phyloP scores from a whole-genome alignment of 1,284 basidiomycete genomes.

The Leccinum insolens region DNA sequence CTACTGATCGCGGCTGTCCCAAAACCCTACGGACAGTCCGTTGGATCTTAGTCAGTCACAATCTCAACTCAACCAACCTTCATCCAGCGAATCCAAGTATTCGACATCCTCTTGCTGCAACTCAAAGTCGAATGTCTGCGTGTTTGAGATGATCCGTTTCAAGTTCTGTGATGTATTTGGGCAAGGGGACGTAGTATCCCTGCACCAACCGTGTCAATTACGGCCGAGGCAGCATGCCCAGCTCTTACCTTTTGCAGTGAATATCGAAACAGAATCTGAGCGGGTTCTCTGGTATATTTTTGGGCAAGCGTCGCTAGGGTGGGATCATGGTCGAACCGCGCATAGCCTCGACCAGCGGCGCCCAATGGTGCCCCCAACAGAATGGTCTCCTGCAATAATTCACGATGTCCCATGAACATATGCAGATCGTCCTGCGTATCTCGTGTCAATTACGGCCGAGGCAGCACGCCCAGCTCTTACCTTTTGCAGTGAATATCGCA shows the following conservation, averaged over 20 bases:
- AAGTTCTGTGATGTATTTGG: slow-evolving; percentile 57
- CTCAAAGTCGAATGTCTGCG: slow-evolving; percentile 61
- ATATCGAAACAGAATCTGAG: slow-evolving; percentile 64
- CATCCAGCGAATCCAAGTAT: slow-evolving; percentile 41
- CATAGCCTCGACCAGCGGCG: slow-evolving; percentile 45
- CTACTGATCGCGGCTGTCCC: neutral
- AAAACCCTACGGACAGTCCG: slow-evolving; percentile 15
- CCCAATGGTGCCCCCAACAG: slow-evolving; percentile 50
- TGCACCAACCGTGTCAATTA: slow-evolving; percentile 21
- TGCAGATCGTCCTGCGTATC: no score
- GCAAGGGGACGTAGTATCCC: slow-evolving; percentile 60
- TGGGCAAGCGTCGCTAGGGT: slow-evolving; percentile 42
- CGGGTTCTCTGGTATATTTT: slow-evolving; percentile 61
- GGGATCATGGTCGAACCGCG: slow-evolving; percentile 49
- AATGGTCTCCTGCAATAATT: slow-evolving; percentile 50
- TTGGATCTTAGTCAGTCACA: slow-evolving; percentile 15
- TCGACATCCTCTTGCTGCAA: slow-evolving; percentile 58
- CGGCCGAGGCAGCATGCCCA: neutral
- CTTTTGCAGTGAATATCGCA: slow-evolving; percentile 71
- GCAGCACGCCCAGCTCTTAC: slow-evolving; percentile 36
- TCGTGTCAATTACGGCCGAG: neutral
- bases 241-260: slow-evolving; percentile 71
- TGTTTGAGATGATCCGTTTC: slow-evolving; percentile 58
- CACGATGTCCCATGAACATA: slow-evolving; percentile 50
- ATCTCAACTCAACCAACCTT: slow-evolving; percentile 17